Evolutionary conservation across 2,329 filamentous ascomycete genomes (phyloP).

Genomic region (Claviceps paspali): DNA sequence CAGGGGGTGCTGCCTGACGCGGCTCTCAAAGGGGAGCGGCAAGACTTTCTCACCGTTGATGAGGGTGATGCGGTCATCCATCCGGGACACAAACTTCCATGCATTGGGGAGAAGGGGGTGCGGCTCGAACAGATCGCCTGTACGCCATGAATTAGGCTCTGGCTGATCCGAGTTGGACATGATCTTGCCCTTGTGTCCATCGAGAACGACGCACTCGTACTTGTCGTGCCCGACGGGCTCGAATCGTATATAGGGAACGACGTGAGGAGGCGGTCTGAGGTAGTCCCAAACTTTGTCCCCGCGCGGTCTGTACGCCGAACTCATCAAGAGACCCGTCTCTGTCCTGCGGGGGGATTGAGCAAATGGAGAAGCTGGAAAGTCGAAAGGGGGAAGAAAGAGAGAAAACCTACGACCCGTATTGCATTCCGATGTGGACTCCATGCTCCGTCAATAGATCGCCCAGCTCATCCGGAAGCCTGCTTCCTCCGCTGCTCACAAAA

Average conservation of each 20-base stretch:
- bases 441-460: conserved; percentile 34
- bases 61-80: conserved; percentile 46
- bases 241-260: neutral
- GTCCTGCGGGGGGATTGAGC: conserved; percentile 29
- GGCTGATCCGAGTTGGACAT: conserved; percentile 34
- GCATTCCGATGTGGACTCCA: conserved; percentile 37
- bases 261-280: conserved; percentile 18
- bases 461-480: conserved; percentile 39
- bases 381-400: neutral
- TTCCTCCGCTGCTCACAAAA: conserved; percentile 40
- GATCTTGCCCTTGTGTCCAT: conserved; percentile 41
- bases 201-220: conserved; percentile 38
- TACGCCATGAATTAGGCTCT: conserved; percentile 43
- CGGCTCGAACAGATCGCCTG: conserved; percentile 44
- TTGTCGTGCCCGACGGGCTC: conserved; percentile 10
- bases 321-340: conserved; percentile 45
- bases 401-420: conserved; percentile 35
- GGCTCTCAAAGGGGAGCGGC: conserved; percentile 43
- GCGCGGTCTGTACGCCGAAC: conserved; percentile 34
- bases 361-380: too few species aligned
- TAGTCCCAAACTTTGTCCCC: conserved; percentile 47
- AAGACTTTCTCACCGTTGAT: conserved; percentile 57
- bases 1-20: conserved; percentile 23
- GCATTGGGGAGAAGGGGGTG: conserved; percentile 35
- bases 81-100: conserved; percentile 47